Percentiles rank a stretch among this genome's conserved stretches.
Conservation (phyloP, 2,329 filamentous ascomycete species). For the Cordyceps militaris region DNA sequence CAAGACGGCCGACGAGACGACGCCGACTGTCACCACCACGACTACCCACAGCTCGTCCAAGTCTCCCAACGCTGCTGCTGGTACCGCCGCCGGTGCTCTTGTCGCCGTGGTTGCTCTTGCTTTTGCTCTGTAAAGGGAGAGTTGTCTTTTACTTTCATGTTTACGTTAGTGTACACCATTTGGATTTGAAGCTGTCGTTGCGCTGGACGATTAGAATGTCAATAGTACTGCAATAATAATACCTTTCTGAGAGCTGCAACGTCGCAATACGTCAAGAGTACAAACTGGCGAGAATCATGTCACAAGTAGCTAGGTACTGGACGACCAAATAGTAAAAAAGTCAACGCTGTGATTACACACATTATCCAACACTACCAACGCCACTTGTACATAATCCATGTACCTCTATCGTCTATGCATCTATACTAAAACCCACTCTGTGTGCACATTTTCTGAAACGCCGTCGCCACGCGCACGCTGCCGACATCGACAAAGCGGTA, state of each 20-base stretch:
- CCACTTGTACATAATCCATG: background rate
- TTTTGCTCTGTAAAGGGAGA: background rate
- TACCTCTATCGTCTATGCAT: background rate
- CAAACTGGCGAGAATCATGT: background rate
- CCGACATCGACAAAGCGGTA: conserved; percentile 4
- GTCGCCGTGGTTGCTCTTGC: background rate
- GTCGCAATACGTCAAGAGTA: background rate
- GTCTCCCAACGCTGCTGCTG: conserved; percentile 4
- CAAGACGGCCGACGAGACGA: background rate
- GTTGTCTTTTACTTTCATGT: background rate
- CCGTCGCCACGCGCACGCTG: conserved; percentile 1
- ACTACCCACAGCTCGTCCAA: background rate
- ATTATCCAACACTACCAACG: background rate
- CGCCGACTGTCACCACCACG: background rate
- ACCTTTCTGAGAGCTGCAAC: too few relatives aligned
- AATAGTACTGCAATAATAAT: background rate
- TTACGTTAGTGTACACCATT: background rate
- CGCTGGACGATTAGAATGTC: background rate
- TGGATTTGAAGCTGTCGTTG: background rate
- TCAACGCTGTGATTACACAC: background rate
- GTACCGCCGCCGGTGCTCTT: conserved; percentile 4
- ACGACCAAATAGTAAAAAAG: background rate
- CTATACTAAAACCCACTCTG: background rate
- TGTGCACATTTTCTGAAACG: conserved; percentile 3
- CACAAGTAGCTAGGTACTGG: background rate